These are phyloP conservation scores for Arabidopsis suecica DNA, from an alignment of 345 rosid genomes.

Conservation along the genomic window DNA sequence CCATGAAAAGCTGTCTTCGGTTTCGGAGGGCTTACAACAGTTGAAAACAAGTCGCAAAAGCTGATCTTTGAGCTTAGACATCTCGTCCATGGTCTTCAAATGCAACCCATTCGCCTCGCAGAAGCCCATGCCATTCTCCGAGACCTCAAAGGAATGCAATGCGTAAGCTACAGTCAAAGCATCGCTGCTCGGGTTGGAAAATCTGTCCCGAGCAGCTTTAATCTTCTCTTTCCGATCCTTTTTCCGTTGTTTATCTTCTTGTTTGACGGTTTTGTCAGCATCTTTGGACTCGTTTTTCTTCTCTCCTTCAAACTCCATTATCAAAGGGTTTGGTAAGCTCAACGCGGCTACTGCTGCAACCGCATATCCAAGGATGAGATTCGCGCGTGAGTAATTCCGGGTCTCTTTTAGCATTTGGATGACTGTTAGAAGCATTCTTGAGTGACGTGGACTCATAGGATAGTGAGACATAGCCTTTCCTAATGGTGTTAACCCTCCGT, in stretches of 20 bases:
- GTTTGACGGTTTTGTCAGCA: constrained; percentile 43
- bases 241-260: constrained; percentile 58
- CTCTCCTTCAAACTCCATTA: constrained; percentile 58
- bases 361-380: constrained; percentile 74
- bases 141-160: constrained; percentile 73
- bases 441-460: constrained; percentile 93
- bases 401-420: constrained; percentile 59
- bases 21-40: constrained; percentile 44
- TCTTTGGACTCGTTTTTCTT: constrained; percentile 46
- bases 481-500: constrained; percentile 66
- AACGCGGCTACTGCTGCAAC: constrained; percentile 82
- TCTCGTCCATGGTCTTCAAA: constrained; percentile 88
- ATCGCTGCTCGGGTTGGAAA: constrained; percentile 84
- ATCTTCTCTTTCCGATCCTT: constrained; percentile 63
- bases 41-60: constrained; percentile 72
- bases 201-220: constrained; percentile 61
- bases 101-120: constrained; percentile 66
- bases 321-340: constrained; percentile 80
- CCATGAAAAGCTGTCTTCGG: constrained; percentile 69
- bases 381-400: constrained; percentile 54
- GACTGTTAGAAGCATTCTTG: constrained; percentile 87
- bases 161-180: constrained; percentile 75
- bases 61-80: constrained; percentile 88
- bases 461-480: constrained; percentile 89
- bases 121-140: constrained; percentile 51